Evolutionary conservation across 768 basidiomycete species (phyloP).

Genomic region (Podaxis sp.): DNA sequence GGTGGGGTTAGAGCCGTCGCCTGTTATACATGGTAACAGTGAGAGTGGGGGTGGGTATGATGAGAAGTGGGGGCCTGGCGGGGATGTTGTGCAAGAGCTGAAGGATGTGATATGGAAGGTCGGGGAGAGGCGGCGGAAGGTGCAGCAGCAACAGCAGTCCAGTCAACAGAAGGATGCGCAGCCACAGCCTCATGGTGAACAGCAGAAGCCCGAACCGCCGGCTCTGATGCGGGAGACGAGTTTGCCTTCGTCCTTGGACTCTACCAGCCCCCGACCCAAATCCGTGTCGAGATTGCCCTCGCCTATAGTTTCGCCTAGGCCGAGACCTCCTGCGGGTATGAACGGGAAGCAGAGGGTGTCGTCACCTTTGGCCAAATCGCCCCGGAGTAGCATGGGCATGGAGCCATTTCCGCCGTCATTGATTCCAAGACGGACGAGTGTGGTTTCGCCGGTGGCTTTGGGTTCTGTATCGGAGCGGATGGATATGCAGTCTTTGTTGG

Average conservation of each 20-base stretch:
- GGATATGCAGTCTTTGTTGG: background rate
- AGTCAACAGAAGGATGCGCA: background rate
- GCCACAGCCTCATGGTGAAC: background rate
- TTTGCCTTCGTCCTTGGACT: background rate
- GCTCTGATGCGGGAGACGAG: background rate
- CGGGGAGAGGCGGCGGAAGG: constrained; percentile 60
- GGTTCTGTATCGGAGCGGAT: background rate
- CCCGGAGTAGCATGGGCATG: background rate
- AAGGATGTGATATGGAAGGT: constrained; percentile 90
- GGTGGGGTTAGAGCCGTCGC: constrained; percentile 11
- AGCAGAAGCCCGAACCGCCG: background rate
- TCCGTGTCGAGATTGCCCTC: background rate
- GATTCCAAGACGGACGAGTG: constrained; percentile 3
- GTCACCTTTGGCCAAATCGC: background rate
- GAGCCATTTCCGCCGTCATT: background rate
- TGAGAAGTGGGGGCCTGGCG: constrained; percentile 69
- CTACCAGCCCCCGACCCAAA: background rate
- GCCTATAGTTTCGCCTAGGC: background rate
- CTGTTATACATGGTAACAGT: constrained; percentile 8
- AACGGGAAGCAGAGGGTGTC: background rate
- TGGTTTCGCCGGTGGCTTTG: background rate
- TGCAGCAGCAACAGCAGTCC: constrained; percentile 26
- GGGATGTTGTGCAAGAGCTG: constrained; percentile 80
- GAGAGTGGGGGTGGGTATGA: constrained; percentile 19
- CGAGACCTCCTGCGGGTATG: background rate